These are phyloP conservation scores for Patellaria atrata DNA, from an alignment of 495 filamentous ascomycete genomes.

Conservation along the genomic window DNA sequence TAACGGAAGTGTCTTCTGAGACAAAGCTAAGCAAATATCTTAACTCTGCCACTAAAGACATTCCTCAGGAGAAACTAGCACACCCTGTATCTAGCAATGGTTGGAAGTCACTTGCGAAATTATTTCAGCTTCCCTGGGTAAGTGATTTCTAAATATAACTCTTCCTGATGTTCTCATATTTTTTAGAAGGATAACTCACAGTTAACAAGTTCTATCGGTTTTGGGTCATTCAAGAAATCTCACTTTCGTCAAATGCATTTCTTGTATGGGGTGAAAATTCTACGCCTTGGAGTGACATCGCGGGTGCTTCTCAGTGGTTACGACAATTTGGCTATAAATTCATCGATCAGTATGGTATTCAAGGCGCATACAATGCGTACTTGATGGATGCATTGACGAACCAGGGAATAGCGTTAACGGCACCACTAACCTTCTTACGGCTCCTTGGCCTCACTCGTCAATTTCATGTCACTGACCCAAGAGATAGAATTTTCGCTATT, in stretches of 20 bases:
- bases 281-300: conserved; percentile 7
- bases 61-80: too few species aligned
- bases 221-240: conserved; percentile 18
- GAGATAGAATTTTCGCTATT: conserved; percentile 16
- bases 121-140: too few species aligned
- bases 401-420: not conserved
- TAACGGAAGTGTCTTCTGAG: not conserved
- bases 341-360: conserved; percentile 5
- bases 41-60: too few species aligned
- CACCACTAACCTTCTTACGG: conserved; percentile 11
- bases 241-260: conserved; percentile 6
- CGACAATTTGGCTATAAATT: conserved; percentile 3
- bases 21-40: too few species aligned
- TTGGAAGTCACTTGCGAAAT: too few species aligned
- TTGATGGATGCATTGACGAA: conserved; percentile 12
- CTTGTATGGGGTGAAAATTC: conserved; percentile 11
- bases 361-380: conserved; percentile 11
- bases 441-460: conserved; percentile 10
- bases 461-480: conserved; percentile 13
- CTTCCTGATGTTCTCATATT: too few species aligned
- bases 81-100: too few species aligned
- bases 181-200: conserved; percentile 1
- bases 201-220: conserved; percentile 12
- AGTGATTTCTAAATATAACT: too few species aligned
- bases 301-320: not conserved